Percentiles rank a stretch among this genome's conserved stretches.
Conservation (phyloP, 352 stramenopile species). For the Phytophthora melonis region DNA sequence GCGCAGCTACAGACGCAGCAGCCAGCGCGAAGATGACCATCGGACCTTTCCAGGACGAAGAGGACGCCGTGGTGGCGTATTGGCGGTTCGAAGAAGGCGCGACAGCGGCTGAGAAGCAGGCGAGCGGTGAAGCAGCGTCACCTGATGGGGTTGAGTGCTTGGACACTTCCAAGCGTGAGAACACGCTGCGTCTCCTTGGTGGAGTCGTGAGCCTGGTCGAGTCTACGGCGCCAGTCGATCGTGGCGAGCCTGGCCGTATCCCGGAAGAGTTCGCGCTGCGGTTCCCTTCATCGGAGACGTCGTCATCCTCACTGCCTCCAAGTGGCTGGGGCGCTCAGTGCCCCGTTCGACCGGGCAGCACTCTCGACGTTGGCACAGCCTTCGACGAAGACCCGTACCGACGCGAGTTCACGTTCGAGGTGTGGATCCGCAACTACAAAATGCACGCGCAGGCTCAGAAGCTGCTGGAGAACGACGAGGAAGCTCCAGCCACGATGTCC, state of each 20-base stretch:
- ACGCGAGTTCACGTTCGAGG: constrained; percentile 79
- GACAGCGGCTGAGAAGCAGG: constrained; percentile 29
- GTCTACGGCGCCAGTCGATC: constrained; percentile 77
- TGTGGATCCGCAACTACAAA: constrained; percentile 74
- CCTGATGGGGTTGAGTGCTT: constrained; percentile 60
- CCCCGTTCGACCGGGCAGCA: constrained; percentile 58
- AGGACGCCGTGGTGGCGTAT: constrained; percentile 86
- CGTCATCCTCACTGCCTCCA: constrained; percentile 11
- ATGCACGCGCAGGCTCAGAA: constrained; percentile 46
- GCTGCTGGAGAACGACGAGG: constrained; percentile 31
- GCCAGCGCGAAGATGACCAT: constrained; percentile 67
- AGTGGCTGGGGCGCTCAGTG: constrained; percentile 65
- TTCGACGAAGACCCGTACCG: constrained; percentile 88
- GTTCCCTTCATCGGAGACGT: constrained; percentile 43
- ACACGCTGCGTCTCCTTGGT: constrained; percentile 66
- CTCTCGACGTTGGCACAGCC: constrained; percentile 70
- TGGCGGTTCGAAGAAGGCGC: constrained; percentile 88
- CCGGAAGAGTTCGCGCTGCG: constrained; percentile 74
- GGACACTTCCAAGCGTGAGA: constrained; percentile 88
- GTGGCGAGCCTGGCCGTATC: constrained; percentile 73
- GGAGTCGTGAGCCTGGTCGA: constrained; percentile 50
- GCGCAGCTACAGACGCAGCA: constrained; percentile 17
- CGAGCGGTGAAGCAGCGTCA: constrained; percentile 4
- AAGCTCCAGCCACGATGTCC: constrained; percentile 17
- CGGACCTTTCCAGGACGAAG: constrained; percentile 85